These are phyloP conservation scores for Rhizopogon sp. DNA, from an alignment of 768 basidiomycete species.

Conservation along the genomic window DNA sequence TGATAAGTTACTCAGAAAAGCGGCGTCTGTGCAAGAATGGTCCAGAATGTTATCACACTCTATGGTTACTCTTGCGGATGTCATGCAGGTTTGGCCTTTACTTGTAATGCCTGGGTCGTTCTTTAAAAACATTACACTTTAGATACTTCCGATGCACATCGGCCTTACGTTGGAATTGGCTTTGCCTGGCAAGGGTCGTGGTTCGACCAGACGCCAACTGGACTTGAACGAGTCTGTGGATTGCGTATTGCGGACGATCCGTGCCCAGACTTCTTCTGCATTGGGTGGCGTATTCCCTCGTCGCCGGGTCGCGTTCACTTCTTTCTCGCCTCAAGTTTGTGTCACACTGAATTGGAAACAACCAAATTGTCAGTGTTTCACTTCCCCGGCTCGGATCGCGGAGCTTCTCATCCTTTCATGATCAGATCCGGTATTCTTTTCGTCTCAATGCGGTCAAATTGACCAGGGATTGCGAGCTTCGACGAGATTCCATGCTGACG, in stretches of 20 bases:
- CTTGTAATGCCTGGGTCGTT: constrained; percentile 4
- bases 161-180: constrained; percentile 84
- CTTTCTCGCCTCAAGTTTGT: constrained; percentile 87
- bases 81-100: constrained; percentile 57
- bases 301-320: constrained; percentile 86
- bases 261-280: constrained; percentile 49
- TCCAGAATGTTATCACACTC: constrained; percentile 37
- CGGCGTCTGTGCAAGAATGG: constrained; percentile 38
- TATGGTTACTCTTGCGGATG: constrained; percentile 71
- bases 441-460: constrained; percentile 76
- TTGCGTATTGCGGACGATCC: constrained; percentile 78
- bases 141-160: constrained; percentile 57
- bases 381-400: background rate
- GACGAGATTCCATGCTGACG: constrained; percentile 33
- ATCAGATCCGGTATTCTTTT: constrained; percentile 92
- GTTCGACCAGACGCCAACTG: constrained; percentile 44
- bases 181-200: constrained; percentile 49
- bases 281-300: constrained; percentile 49
- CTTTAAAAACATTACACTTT: constrained; percentile 9
- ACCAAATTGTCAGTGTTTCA: constrained; percentile 76
- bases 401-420: constrained; percentile 3
- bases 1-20: constrained; percentile 27
- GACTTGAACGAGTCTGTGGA: constrained; percentile 84
- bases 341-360: constrained; percentile 98
- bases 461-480: constrained; percentile 33